Evolutionary conservation across 768 basidiomycete species (phyloP).

Genomic region (Lactarius evosmus): DNA sequence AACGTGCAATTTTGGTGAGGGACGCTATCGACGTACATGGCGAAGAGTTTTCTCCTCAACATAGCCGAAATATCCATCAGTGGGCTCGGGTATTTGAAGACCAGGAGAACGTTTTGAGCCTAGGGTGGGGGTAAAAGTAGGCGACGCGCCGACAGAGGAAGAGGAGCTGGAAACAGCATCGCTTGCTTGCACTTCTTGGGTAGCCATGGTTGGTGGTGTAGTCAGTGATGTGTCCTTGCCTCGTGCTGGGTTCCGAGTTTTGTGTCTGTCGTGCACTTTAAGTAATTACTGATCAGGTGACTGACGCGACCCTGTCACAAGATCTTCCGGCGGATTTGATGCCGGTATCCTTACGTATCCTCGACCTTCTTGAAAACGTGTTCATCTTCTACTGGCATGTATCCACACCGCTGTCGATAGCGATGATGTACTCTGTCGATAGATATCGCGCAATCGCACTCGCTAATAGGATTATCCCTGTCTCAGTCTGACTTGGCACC

Average conservation of each 20-base stretch:
- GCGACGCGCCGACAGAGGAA: not conserved
- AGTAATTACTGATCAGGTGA: slow-evolving; percentile 1
- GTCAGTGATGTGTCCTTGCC: too few relatives aligned
- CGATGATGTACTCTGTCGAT: too few relatives aligned
- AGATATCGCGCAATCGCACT: too few relatives aligned
- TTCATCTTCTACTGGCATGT: too few relatives aligned
- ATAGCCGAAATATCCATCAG: slow-evolving; percentile 79
- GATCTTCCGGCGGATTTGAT: not conserved
- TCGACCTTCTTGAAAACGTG: too few relatives aligned
- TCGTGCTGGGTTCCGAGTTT: too few relatives aligned
- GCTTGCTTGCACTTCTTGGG: not conserved
- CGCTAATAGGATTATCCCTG: too few relatives aligned
- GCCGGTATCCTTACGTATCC: too few relatives aligned
- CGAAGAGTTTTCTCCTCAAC: slow-evolving; percentile 72
- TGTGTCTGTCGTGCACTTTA: not conserved
- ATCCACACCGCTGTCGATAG: too few relatives aligned
- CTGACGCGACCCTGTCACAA: not conserved
- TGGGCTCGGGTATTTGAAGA: slow-evolving; percentile 45
- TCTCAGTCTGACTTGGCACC: not conserved
- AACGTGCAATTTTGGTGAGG: not conserved
- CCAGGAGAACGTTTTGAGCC: slow-evolving; percentile 29
- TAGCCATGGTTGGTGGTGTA: not conserved
- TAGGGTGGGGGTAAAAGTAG: not conserved
- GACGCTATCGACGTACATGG: slow-evolving; percentile 49
- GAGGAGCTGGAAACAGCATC: not conserved